Evolutionary conservation across 208 protist species (phyloP), one percentile per base, ranked within the genome.

Genomic region (Trypanosoma melophagium): DNA sequence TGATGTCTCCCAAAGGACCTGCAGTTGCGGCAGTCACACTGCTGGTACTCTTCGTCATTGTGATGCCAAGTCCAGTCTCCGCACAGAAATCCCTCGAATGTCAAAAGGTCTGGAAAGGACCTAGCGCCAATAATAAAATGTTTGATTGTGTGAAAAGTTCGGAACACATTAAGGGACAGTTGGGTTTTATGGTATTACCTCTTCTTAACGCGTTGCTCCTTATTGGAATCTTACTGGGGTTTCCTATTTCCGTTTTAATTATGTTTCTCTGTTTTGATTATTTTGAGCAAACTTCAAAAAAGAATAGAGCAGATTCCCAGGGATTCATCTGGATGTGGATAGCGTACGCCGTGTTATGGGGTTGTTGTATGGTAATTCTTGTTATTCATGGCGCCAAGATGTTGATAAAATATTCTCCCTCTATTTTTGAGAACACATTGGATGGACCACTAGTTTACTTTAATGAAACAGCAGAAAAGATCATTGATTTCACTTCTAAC

Each of bases 281-380:
- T 77, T 86, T 77, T 60, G 56, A 57, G 28, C 57, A 59, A 35
- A 53, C 74, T 21, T 55, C 71, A 17, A 60, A 59, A 31, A 50
- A 59, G 5, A 35, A 38, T 12, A 35, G 3, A 25, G 25, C 50
- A 41, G 4, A 5, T 14, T 62, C 55, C n/a, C 79, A 76, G 41
- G 88, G 77, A 66, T 81, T 60, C 57, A 70, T 89, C 54, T 92
- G 83, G 84, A 88, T 94, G 78, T 89, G 74, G 80, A 81, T 84
- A 24, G 55, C 82, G 49, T 74, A 84, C 31, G 53, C 74, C 31
- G 60, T 90, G 5, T 66, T 91, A 14, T 74, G 76, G 53, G 73
- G 81, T 28, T 81, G 74, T 51, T 78, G 58, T 8, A 77, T 89
- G 55, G 79, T 74, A 52, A 65, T 90, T 21, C 58, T 94, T 28